phyloP scores from a whole-genome alignment of 1,284 basidiomycete genomes.

The Ustilago tritici region DNA sequence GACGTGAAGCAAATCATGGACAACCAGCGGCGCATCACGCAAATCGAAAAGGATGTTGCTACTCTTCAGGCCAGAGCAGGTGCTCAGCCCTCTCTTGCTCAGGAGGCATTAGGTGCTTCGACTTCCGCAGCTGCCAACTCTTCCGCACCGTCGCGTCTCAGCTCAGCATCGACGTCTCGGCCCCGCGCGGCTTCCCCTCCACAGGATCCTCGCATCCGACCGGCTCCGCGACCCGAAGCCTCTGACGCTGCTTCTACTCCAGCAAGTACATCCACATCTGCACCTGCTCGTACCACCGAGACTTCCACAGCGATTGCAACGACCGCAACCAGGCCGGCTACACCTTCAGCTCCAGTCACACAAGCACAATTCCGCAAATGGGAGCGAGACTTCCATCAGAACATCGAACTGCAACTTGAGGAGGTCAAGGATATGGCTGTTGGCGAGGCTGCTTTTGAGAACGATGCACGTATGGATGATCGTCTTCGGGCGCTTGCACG shows the following conservation, averaged over 20 bases:
- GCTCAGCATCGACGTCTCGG: not conserved
- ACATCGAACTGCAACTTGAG: conserved; percentile 34
- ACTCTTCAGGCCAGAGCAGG: not conserved
- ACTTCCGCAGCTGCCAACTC: conserved; percentile 3
- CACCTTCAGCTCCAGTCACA: conserved; percentile 10
- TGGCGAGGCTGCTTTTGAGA: conserved; percentile 26
- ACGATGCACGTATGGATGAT: conserved; percentile 24
- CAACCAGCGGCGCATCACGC: conserved; percentile 15
- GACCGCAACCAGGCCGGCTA: not conserved
- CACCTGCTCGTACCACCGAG: not conserved
- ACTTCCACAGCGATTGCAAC: not conserved
- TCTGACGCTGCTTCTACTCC: conserved; percentile 4
- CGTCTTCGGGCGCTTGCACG: conserved; percentile 16
- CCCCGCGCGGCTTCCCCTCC: conserved; percentile 10
- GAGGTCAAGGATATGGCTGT: conserved; percentile 31
- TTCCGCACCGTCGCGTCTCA: conserved; percentile 15
- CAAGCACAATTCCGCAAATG: conserved; percentile 32
- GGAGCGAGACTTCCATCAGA: conserved; percentile 4
- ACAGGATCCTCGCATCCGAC: conserved; percentile 11
- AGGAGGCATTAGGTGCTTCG: not conserved
- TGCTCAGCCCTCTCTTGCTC: not conserved
- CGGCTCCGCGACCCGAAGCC: conserved; percentile 6
- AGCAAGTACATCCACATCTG: not conserved
- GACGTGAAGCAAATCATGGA: conserved; percentile 32
- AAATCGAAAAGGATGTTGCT: conserved; percentile 8